Percentiles rank a stretch among this genome's conserved stretches.
Conservation (phyloP, 73 alveolate genomes). For the Paramecium pentaurelia region DNA sequence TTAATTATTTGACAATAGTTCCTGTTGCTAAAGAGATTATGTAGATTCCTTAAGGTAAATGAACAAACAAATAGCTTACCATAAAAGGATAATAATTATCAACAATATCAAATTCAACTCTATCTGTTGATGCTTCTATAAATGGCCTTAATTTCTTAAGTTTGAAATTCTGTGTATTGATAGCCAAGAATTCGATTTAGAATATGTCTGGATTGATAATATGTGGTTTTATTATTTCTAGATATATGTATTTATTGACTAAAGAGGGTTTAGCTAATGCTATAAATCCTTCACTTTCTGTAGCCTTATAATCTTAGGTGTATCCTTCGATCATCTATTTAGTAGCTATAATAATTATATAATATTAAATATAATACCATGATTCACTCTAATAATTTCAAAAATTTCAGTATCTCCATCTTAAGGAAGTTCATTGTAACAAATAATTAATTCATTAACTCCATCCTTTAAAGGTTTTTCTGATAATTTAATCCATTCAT, state of each 20-base stretch:
- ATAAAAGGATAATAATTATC: constrained; percentile 36
- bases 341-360: not conserved
- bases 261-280: not conserved
- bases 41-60: not conserved
- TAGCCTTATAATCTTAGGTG: not conserved
- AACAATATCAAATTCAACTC: constrained; percentile 19
- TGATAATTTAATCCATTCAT: not conserved
- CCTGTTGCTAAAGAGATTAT: constrained; percentile 8
- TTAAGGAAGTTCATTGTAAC: not conserved
- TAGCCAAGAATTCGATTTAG: not conserved
- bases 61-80: constrained; percentile 26
- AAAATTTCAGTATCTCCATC: constrained; percentile 25
- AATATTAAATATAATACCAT: not conserved
- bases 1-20: not conserved
- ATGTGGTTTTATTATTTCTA: constrained; percentile 6
- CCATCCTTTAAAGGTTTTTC: constrained; percentile 27
- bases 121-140: not conserved
- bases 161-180: constrained; percentile 13
- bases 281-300: not conserved
- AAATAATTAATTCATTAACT: not conserved
- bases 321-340: constrained; percentile 22
- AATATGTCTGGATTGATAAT: not conserved
- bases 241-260: not conserved
- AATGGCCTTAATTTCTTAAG: not conserved
- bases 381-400: constrained; percentile 16